Conservation (phyloP, 768 basidiomycete species). For the Crucibulum laeve region DNA sequence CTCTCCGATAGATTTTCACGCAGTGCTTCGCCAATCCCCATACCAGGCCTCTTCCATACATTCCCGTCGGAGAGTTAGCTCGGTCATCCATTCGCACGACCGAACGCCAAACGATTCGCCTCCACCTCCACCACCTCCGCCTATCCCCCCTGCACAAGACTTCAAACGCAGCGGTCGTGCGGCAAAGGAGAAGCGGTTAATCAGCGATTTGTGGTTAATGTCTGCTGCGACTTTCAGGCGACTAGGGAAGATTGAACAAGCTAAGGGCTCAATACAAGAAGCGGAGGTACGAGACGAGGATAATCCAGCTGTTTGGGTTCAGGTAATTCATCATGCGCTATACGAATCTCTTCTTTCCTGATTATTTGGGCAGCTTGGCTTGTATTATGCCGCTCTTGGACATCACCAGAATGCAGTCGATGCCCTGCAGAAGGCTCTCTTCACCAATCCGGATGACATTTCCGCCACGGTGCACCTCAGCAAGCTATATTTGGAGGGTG, state of each 20-base stretch:
- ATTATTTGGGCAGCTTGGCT: constrained; percentile 51
- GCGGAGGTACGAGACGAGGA: constrained; percentile 86
- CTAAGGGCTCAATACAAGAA: constrained; percentile 88
- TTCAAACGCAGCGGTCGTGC: constrained; percentile 36
- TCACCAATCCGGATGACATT: constrained; percentile 77
- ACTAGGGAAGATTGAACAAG: constrained; percentile 85
- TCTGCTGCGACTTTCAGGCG: constrained; percentile 92
- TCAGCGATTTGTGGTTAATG: constrained; percentile 91
- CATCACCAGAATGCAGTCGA: constrained; percentile 62
- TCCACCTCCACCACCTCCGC: constrained; percentile 40
- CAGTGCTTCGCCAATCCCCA: constrained; percentile 51
- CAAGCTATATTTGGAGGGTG: constrained; percentile 59
- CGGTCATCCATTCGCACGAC: constrained; percentile 35
- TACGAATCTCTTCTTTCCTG: neutral
- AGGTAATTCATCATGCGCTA: constrained; percentile 45
- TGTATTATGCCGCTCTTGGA: constrained; percentile 63
- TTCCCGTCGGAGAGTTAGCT: constrained; percentile 60
- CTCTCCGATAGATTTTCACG: constrained; percentile 56
- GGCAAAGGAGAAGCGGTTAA: constrained; percentile 58
- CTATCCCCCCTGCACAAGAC: constrained; percentile 32
- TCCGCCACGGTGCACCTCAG: constrained; percentile 76
- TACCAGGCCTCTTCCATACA: constrained; percentile 83
- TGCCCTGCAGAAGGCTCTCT: constrained; percentile 84
- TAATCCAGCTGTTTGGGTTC: constrained; percentile 92
- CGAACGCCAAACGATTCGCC: constrained; percentile 32